Evolutionary conservation across 148 eudicot species (phyloP), one percentile per base, ranked within the genome.

Genomic region (Euryodendron excelsum): DNA sequence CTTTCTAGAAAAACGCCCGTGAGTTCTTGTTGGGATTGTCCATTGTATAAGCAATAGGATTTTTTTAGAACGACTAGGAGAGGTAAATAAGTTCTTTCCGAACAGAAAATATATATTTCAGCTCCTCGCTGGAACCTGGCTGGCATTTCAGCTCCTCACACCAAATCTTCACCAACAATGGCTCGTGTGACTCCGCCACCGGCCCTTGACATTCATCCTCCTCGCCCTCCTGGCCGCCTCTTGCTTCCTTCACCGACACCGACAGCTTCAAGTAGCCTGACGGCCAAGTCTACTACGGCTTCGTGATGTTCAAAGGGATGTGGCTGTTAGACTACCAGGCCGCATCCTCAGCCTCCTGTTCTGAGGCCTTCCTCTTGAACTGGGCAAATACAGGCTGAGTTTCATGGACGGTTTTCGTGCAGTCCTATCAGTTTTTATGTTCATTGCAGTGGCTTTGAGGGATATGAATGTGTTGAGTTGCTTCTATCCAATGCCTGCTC

Each of bases 91-190:
- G n/a, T n/a, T n/a, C n/a, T n/a, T n/a, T n/a, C n/a, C n/a, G n/a
- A n/a, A n/a, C n/a, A n/a, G n/a, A n/a, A n/a, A n/a, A n/a, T n/a
- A n/a, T n/a, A n/a, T n/a, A n/a, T n/a, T n/a, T n/a, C n/a, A n/a
- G n/a, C 85, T 87, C 39, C 89, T 87, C 1, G 84, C 89, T 2
- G 89, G 89, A 6, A 82, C 87, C 47, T 80, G 84, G 31, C 70
- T 87, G 13, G 82, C 85, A 53, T 76, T 84, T 62, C 85, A 84
- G 9, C 73, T 84, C 72, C 75, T 87, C 9, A 78, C 75, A 9
- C 89, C 89, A 5, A 69, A 75, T 52, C 73, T 84, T n/a, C n/a
- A n/a, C n/a, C n/a, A n/a, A n/a, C n/a, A n/a, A n/a, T n/a, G n/a
- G n/a, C n/a, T n/a, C n/a, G 0, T 87, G 89, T 59, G 87, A 84